These are phyloP conservation scores for Curvularia eragrostidis DNA, from an alignment of 2,329 filamentous ascomycete species.

Conservation along the genomic window DNA sequence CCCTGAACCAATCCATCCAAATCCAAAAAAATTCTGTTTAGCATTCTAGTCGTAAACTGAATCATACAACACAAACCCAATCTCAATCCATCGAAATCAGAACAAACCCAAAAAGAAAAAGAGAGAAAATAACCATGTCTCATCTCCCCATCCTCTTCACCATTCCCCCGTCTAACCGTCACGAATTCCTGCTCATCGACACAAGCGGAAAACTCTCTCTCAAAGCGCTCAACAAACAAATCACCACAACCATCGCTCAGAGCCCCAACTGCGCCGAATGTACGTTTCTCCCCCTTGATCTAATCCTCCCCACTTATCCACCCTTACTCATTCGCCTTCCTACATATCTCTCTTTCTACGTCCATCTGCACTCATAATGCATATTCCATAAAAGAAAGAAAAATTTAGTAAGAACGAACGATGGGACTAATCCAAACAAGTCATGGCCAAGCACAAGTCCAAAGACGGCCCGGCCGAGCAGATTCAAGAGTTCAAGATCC, in stretches of 20 bases:
- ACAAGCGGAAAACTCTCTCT: constrained; percentile 28
- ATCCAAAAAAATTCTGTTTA: neutral
- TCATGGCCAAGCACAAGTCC: constrained; percentile 44
- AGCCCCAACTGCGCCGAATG: constrained; percentile 44
- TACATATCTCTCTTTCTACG: too few relatives aligned
- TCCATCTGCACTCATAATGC: too few relatives aligned
- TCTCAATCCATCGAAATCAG: neutral
- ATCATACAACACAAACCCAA: neutral
- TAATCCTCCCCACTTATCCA: neutral
- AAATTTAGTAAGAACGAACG: neutral
- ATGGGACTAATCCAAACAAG: constrained; percentile 5
- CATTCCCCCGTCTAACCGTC: constrained; percentile 40
- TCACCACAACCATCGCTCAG: constrained; percentile 30
- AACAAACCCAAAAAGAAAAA: neutral
- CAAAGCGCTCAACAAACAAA: constrained; percentile 43
- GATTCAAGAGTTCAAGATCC: constrained; percentile 41
- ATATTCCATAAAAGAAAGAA: neutral
- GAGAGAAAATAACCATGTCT: neutral
- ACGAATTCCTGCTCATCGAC: constrained; percentile 44
- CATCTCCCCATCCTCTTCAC: constrained; percentile 45
- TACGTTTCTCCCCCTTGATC: constrained; percentile 11
- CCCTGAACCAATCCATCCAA: neutral
- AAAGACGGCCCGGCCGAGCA: constrained; percentile 26
- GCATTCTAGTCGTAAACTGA: neutral
- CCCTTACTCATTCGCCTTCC: too few relatives aligned